These are phyloP conservation scores for Lactifluus volemus DNA, from an alignment of 768 basidiomycete genomes.

Conservation along the genomic window DNA sequence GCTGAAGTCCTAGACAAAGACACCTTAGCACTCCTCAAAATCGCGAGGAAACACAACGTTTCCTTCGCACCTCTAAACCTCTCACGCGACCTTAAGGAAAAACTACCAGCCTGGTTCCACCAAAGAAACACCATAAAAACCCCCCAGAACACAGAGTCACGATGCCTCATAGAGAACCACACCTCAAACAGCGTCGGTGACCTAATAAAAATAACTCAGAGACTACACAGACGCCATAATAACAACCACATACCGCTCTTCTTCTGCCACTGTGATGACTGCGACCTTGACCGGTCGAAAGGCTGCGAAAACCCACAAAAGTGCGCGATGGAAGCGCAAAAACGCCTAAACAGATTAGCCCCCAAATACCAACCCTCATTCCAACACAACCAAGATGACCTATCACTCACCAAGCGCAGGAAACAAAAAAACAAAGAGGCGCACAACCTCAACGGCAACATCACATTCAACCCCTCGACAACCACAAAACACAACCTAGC, in stretches of 20 bases:
- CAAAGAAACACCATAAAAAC: not conserved
- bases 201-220: too few relatives aligned
- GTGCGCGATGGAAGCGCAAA: not conserved
- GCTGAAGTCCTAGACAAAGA: not conserved
- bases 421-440: too few relatives aligned
- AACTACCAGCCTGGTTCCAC: slow-evolving; percentile 18
- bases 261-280: not conserved
- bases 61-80: not conserved
- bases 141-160: not conserved
- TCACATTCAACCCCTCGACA: too few relatives aligned
- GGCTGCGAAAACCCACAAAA: not conserved
- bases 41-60: not conserved
- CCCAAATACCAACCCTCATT: not conserved
- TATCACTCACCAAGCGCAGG: too few relatives aligned
- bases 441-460: too few relatives aligned
- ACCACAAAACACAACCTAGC: too few relatives aligned
- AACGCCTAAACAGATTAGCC: not conserved
- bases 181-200: not conserved
- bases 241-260: too few relatives aligned
- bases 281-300: not conserved
- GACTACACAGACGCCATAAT: too few relatives aligned
- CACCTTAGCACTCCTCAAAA: slow-evolving; percentile 1
- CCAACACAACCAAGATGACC: too few relatives aligned
- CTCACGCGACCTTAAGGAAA: not conserved
- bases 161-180: not conserved